Evolutionary conservation across 257 asterid species (phyloP).

Genomic region (Solanum peruvianum): DNA sequence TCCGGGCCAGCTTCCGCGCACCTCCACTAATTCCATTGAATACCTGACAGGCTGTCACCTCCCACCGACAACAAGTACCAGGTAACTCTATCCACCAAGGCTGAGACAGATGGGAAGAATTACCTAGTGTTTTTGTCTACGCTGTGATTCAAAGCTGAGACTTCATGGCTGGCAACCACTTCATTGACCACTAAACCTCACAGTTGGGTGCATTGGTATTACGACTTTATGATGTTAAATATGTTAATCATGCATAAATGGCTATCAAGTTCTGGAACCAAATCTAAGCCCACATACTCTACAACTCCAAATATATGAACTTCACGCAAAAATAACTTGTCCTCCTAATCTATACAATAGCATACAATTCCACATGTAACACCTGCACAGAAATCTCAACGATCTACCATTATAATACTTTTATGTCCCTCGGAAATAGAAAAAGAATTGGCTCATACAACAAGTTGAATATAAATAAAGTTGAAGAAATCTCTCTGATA

Average conservation of each 20-base stretch:
- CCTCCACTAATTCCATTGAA: background rate
- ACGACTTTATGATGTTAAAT: background rate
- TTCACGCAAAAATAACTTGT: background rate
- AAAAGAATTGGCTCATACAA: background rate
- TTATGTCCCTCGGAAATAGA: background rate
- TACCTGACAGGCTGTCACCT: background rate
- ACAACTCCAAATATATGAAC: background rate
- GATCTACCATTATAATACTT: background rate
- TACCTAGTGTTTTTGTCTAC: background rate
- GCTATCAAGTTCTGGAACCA: background rate
- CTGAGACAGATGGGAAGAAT: background rate
- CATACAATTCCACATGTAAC: background rate
- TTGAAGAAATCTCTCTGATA: background rate
- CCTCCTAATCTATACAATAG: background rate
- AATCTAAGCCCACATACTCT: background rate
- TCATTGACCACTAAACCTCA: background rate
- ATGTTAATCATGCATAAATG: background rate
- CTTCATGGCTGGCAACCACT: background rate
- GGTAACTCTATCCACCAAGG: background rate
- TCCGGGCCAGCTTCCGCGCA: background rate
- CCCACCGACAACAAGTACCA: background rate
- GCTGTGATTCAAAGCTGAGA: background rate
- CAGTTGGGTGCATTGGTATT: background rate
- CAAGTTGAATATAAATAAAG: background rate
- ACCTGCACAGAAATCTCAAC: background rate